Evolutionary conservation across 2,329 filamentous ascomycete species (phyloP), one percentile per base, ranked within the genome.

Genomic region (Aspergillus sp.): DNA sequence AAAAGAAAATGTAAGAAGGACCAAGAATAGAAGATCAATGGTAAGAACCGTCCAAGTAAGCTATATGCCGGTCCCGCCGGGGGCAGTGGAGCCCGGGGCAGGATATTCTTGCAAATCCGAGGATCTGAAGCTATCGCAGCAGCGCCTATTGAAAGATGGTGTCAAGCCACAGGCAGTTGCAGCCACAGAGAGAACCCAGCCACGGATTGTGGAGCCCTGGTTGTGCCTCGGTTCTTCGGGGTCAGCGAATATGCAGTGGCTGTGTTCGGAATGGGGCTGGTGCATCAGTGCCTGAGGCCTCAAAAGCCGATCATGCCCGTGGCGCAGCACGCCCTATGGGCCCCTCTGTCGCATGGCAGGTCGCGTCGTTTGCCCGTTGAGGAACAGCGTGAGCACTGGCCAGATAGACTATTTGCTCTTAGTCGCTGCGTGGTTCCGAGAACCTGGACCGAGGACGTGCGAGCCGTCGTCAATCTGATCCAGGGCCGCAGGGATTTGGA

Each of bases 131-230:
- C 62, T 63, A 55, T 59, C 46, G 34, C 49, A 40, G 42, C 34
- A 24, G 22, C 51, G 49, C 47, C 41, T 54, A 60, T 58, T 58
- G 58, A 60, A 33, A 49, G 52, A 48, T 48, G 57, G 46, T 57
- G 50, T 61, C 57, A 59, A 66, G 63, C 63, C 63, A 64, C 63
- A 59, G 39, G n/a, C 22, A 17, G 24, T 44, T 57, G 50, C 51
- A 61, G 64, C 64, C 64, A 66, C 64, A 61, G 17, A 54, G 13
- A 37, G 30, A 39, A 45, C 56, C 52, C 53, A 60, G 59, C 56
- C 51, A 41, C 55, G 45, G 41, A 47, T 20, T 44, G 53, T 53
- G 57, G 56, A 47, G 41, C 33, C 42, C 54, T 51, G 50, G 58
- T 51, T 40, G 40, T 46, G 52, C 49, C 22, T n/a, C 15, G 17